phyloP scores from a whole-genome alignment of 1,139 yeast species.

The Magnusiomyces magnusii region DNA sequence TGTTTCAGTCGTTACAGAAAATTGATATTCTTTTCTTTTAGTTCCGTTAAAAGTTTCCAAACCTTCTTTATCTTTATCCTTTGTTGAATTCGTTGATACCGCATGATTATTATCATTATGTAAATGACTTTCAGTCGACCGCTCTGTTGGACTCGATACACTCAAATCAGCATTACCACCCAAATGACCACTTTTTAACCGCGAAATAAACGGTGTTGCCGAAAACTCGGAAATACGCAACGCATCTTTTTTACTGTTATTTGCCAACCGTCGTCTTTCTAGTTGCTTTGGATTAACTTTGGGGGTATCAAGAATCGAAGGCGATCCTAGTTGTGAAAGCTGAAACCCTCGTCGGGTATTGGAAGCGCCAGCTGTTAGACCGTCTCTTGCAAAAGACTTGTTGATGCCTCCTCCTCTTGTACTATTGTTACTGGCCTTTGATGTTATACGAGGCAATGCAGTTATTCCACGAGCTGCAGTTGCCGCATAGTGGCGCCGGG shows the following conservation, averaged over 20 bases:
- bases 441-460: background rate
- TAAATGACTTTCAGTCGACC: too few species aligned
- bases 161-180: background rate
- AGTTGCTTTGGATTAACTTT: background rate
- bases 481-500: background rate
- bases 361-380: background rate
- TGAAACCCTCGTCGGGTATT: background rate
- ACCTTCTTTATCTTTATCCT: background rate
- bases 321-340: too few species aligned
- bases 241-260: background rate
- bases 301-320: background rate
- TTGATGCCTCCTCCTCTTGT: background rate
- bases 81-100: too few species aligned
- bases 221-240: conserved; percentile 9
- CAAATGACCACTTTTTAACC: background rate
- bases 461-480: background rate
- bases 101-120: too few species aligned
- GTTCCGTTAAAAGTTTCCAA: background rate
- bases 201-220: conserved; percentile 13
- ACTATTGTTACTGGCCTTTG: background rate
- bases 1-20: background rate
- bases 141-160: background rate
- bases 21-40: background rate
- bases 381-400: background rate
- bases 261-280: conserved; percentile 2